Evolutionary conservation across 768 basidiomycete species (phyloP).

Genomic region (Mycena galopus): DNA sequence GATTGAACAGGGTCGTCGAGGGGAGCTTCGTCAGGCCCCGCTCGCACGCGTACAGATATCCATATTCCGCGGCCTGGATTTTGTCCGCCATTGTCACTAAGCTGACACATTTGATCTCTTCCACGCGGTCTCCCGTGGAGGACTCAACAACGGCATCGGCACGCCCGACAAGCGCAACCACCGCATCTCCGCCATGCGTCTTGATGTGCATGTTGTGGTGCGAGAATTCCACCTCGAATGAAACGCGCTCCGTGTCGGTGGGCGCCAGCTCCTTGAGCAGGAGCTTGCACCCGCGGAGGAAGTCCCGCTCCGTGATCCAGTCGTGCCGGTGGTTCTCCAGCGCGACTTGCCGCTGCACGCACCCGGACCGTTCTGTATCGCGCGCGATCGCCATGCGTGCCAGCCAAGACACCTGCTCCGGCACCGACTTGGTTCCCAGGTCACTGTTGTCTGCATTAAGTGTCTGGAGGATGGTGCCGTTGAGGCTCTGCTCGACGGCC

Average conservation of each 20-base stretch:
- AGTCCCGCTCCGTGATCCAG: neutral
- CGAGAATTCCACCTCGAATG: neutral
- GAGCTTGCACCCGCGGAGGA: neutral
- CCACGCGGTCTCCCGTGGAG: neutral
- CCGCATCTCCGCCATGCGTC: neutral
- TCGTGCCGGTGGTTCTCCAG: neutral
- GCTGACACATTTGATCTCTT: neutral
- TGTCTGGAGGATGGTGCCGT: neutral
- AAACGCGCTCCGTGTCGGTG: neutral
- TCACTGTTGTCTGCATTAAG: neutral
- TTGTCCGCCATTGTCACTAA: neutral
- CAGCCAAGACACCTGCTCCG: neutral
- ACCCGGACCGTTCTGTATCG: neutral
- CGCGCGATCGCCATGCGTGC: neutral
- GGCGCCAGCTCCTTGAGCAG: neutral
- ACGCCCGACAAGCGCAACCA: neutral
- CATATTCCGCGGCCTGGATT: conserved; percentile 2
- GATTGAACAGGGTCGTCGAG: neutral
- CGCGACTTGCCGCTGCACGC: neutral
- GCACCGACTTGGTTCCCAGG: neutral
- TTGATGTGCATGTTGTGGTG: neutral
- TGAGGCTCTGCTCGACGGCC: neutral
- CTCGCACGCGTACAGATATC: neutral
- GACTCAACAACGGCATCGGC: neutral
- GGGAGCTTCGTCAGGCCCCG: neutral